Evolutionary conservation across 768 basidiomycete genomes (phyloP).

Genomic region (Dictyophora rubrovolvata): DNA sequence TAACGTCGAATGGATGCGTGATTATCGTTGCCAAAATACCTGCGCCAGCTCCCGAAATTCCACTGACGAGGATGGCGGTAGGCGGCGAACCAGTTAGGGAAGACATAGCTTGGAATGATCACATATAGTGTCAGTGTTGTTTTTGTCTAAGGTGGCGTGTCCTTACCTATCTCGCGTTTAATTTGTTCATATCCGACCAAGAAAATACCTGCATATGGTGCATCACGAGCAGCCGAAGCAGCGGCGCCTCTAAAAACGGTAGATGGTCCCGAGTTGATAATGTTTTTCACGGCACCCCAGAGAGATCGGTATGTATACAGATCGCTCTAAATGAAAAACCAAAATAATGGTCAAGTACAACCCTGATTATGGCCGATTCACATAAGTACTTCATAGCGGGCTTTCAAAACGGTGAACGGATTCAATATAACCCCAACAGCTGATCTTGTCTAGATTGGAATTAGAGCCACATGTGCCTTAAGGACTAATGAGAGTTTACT

Average conservation of each 20-base stretch:
- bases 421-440: slow-evolving; percentile 77
- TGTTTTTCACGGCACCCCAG: slow-evolving; percentile 43
- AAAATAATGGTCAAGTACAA: neutral
- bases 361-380: slow-evolving; percentile 13
- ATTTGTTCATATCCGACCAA: slow-evolving; percentile 81
- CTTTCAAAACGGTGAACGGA: slow-evolving; percentile 86
- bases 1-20: slow-evolving; percentile 90
- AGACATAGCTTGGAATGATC: slow-evolving; percentile 31
- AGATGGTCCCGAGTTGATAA: slow-evolving; percentile 61
- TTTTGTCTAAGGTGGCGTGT: neutral
- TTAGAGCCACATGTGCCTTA: neutral
- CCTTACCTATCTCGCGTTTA: slow-evolving; percentile 61
- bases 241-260: slow-evolving; percentile 80
- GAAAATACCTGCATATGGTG: slow-evolving; percentile 88
- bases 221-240: slow-evolving; percentile 86
- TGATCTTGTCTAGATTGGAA: slow-evolving; percentile 44
- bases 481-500: neutral
- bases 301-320: slow-evolving; percentile 63
- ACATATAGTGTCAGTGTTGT: slow-evolving; percentile 2
- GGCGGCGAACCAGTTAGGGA: slow-evolving; percentile 31
- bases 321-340: slow-evolving; percentile 43
- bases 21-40: slow-evolving; percentile 74
- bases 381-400: slow-evolving; percentile 69
- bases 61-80: slow-evolving; percentile 46
- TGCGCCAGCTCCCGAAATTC: slow-evolving; percentile 64